Evolutionary conservation across 495 filamentous ascomycete species (phyloP).

Genomic region (Parathielavia hyrcaniae): DNA sequence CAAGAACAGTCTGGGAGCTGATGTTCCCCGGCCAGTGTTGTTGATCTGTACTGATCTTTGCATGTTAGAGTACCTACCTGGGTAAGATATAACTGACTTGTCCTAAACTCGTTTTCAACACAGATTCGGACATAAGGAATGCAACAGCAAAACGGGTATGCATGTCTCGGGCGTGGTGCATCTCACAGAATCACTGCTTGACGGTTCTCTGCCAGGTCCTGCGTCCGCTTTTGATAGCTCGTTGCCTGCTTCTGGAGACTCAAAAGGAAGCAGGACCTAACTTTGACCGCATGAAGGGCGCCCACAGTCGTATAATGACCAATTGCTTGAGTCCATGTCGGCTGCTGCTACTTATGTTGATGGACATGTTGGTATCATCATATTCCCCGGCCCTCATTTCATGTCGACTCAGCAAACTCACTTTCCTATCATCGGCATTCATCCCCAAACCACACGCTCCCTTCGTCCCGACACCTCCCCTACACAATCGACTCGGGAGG

Average conservation of each 20-base stretch:
- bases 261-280: background rate
- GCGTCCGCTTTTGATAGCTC: background rate
- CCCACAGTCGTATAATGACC: background rate
- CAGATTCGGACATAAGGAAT: background rate
- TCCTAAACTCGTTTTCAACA: background rate
- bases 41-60: background rate
- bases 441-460: too few relatives aligned
- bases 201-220: constrained; percentile 1
- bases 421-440: too few relatives aligned
- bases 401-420: too few relatives aligned
- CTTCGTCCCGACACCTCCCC: too few relatives aligned
- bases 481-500: too few relatives aligned
- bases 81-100: background rate
- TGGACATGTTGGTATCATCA: too few relatives aligned
- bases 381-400: too few relatives aligned
- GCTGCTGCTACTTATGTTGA: too few relatives aligned
- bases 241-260: background rate
- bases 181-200: too few relatives aligned
- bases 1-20: too few relatives aligned
- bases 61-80: background rate
- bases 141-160: background rate
- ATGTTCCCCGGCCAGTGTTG: too few relatives aligned
- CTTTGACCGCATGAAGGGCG: constrained; percentile 1
- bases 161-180: constrained; percentile 15
- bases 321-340: background rate